Conservation (phyloP, 2,329 filamentous ascomycete genomes). For the Juglanconis juglandina region DNA sequence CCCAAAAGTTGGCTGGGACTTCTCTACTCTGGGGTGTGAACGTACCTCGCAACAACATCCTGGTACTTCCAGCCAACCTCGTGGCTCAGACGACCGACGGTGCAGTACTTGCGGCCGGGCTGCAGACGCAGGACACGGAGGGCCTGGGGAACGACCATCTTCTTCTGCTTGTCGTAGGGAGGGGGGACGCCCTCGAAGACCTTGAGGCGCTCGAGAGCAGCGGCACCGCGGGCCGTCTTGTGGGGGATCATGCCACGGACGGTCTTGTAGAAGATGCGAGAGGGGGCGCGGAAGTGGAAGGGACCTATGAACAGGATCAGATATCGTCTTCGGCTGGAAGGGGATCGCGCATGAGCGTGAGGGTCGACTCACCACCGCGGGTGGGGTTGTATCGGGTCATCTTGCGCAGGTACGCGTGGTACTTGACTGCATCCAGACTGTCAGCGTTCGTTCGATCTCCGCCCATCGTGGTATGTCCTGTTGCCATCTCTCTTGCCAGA, state of each 20-base stretch:
- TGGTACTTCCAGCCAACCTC: conserved; percentile 99
- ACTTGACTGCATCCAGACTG: conserved; percentile 77
- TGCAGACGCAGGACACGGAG: conserved; percentile 94
- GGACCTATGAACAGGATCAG: conserved; percentile 63
- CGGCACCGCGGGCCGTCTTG: conserved; percentile 97
- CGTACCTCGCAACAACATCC: conserved; percentile 95
- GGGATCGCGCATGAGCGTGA: conserved; percentile 19
- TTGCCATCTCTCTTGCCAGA: neutral
- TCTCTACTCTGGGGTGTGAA: conserved; percentile 28
- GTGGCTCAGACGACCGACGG: conserved; percentile 93
- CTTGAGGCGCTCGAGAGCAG: conserved; percentile 97
- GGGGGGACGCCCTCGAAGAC: conserved; percentile 99
- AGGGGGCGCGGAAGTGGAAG: conserved; percentile 99
- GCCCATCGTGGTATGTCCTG: neutral
- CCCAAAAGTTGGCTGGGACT: neutral
- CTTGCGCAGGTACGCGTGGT: conserved; percentile 99
- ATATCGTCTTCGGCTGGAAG: conserved; percentile 38
- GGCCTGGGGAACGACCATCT: conserved; percentile 98
- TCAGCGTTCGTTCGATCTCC: conserved; percentile 39
- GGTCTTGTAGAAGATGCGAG: conserved; percentile 99
- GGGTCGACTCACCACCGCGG: conserved; percentile 74
- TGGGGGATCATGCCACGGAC: conserved; percentile 99
- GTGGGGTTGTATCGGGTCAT: conserved; percentile 99
- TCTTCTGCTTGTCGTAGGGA: conserved; percentile 99
- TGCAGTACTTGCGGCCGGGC: conserved; percentile 99